Base-by-base conservation (phyloP, 352 stramenopile genomes). In the Phytophthora foliorum region DNA sequence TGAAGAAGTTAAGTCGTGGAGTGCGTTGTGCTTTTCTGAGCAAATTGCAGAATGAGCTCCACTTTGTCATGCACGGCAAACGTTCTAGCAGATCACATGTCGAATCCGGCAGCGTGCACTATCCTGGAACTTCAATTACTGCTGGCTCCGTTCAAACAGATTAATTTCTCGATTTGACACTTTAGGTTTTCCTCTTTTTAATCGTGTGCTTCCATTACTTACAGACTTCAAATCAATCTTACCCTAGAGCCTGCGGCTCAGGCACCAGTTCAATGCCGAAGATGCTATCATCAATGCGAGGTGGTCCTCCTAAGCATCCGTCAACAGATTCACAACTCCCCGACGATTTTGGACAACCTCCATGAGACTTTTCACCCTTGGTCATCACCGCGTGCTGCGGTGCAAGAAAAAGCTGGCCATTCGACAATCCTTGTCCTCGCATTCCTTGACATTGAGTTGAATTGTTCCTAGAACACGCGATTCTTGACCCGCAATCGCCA, bases 401-500 rank as follows among this genome's bases (percentile, higher is more conserved):
- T 81, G 60, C 24, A 78, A 10, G n/a, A 75, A 59, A 22, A 69
- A 57, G 27, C 45, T 78, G 3, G 65, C 46, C 65, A 78, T 74
- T n/a, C 60, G 50, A 48, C 81, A 92, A 0, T 71, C 63, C 0
- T 48, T 27, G 41, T 89, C 79, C n/a, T 85, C 77, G 48, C 86
- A 94, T 14, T 87, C 52, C 6, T 75, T 68, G 6, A 91, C 84
- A 19, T 79, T 69, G 3, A 94, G 41, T 58, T 86, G 72, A 10
- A 94, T 78, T 0, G 82, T 87, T 2, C 86, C 86, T 4, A 77
- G 38, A n/a, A 88, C 77, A 1, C 36, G 48, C 3, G 80, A 86
- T 48, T 81, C 80, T 24, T 82, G 70, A 1, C 57, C 72, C 1
- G 74, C 77, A 25, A 94, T 56, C 11, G 67, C 64, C 36, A 91